phyloP scores from a whole-genome alignment of 2,329 filamentous ascomycete genomes.

The Aspergillus sp. region DNA sequence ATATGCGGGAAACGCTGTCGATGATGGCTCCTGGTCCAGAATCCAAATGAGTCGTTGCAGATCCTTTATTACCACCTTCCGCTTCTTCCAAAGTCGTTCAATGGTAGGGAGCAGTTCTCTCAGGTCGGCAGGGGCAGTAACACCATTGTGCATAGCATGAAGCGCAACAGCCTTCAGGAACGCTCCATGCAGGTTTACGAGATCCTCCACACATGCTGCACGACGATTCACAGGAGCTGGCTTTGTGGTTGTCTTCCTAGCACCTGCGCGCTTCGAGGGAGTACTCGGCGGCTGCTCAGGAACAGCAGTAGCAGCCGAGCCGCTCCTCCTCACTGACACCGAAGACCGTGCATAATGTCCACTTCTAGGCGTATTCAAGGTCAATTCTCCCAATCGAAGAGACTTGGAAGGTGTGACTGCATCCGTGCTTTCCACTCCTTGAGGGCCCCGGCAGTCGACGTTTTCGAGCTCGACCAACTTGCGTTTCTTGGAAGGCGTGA shows the following conservation, averaged over 20 bases:
- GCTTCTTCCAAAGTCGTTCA: constrained; percentile 71
- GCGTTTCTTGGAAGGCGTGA: constrained; percentile 44
- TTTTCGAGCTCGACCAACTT: constrained; percentile 39
- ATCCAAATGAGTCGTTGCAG: constrained; percentile 67
- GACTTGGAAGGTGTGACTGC: constrained; percentile 36
- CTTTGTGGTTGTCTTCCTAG: background rate
- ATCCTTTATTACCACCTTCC: constrained; percentile 65
- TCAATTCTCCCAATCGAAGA: constrained; percentile 34
- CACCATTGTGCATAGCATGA: constrained; percentile 69
- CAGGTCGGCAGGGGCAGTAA: constrained; percentile 64
- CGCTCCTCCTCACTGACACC: background rate
- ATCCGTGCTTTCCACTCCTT: constrained; percentile 15
- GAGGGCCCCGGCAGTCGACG: constrained; percentile 30
- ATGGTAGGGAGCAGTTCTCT: constrained; percentile 62
- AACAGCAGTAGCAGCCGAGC: background rate
- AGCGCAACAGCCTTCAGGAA: constrained; percentile 69
- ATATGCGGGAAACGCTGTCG: constrained; percentile 28
- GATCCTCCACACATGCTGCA: constrained; percentile 46
- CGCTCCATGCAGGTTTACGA: constrained; percentile 65
- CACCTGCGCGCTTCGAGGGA: constrained; percentile 28
- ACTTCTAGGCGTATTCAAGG: constrained; percentile 35
- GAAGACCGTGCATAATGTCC: constrained; percentile 24
- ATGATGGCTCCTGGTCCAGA: constrained; percentile 45
- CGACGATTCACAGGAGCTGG: constrained; percentile 9
- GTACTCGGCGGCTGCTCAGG: constrained; percentile 19